Percentiles rank a stretch among this genome's conserved stretches.
Evolutionary conservation across 257 asterid genomes (phyloP).

Genomic region (Petrea volubilis): DNA sequence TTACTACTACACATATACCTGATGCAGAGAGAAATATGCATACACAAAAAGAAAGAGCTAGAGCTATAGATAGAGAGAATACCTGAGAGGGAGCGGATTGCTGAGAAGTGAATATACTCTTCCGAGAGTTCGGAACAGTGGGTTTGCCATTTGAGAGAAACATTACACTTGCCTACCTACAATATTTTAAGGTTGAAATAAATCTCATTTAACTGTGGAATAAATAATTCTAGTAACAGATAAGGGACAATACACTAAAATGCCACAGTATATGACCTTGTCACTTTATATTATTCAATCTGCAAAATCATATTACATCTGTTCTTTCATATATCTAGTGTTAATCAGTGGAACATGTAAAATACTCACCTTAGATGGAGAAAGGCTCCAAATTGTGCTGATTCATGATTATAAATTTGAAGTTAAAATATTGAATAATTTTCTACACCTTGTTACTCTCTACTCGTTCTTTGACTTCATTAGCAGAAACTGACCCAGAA

Average conservation of each 20-base stretch:
- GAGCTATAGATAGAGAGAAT: neutral
- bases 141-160: slow-evolving; percentile 33
- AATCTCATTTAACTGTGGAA: neutral
- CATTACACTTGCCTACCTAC: slow-evolving; percentile 19
- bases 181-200: neutral
- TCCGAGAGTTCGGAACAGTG: slow-evolving; percentile 29
- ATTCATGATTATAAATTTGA: too few relatives aligned
- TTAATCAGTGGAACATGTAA: too few relatives aligned
- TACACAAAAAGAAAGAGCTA: neutral
- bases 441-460: neutral
- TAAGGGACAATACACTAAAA: neutral
- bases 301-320: too few relatives aligned
- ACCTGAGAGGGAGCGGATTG: slow-evolving; percentile 23
- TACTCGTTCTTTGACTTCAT: neutral
- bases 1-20: neutral
- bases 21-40: neutral
- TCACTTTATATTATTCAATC: neutral
- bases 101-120: slow-evolving; percentile 30
- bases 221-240: neutral
- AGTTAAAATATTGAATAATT: too few relatives aligned
- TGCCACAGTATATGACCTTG: neutral
- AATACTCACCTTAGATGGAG: too few relatives aligned
- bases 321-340: too few relatives aligned
- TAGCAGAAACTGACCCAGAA: neutral
- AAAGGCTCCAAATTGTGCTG: too few relatives aligned